Evolutionary conservation across 306 rosid species (phyloP).

Genomic region (Neltuma alba): DNA sequence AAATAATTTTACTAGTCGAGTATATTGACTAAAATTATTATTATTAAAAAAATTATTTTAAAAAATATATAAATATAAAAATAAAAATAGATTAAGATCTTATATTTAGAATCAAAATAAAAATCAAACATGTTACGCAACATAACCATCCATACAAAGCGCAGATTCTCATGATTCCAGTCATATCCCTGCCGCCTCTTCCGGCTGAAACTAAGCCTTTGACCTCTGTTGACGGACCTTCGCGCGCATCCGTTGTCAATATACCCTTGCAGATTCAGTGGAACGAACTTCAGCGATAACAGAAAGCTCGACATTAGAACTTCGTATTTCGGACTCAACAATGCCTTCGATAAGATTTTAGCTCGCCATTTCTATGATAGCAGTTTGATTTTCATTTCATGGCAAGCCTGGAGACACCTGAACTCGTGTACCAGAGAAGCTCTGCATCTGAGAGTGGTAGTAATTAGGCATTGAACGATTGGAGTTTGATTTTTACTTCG

Average conservation of each 20-base stretch:
- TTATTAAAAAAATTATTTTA: no score
- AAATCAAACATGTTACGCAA: no score
- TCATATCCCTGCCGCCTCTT: background rate
- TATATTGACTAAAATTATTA: no score
- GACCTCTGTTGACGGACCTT: background rate
- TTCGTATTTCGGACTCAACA: background rate
- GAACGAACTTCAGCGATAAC: constrained; percentile 3
- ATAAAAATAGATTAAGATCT: no score
- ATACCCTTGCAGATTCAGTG: background rate
- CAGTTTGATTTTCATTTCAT: constrained; percentile 49
- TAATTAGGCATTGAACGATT: constrained; percentile 21
- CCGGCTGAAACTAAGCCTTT: background rate
- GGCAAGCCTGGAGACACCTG: constrained; percentile 60
- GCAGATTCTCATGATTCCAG: background rate
- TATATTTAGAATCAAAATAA: no score
- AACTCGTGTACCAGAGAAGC: constrained; percentile 67
- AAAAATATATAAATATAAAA: no score
- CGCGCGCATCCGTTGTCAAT: background rate
- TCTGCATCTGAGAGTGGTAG: constrained; percentile 35
- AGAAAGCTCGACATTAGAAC: constrained; percentile 23
- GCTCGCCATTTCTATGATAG: constrained; percentile 28
- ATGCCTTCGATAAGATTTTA: constrained; percentile 15
- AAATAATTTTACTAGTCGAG: no score
- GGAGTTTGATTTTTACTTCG: constrained; percentile 53
- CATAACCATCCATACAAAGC: background rate